These are phyloP conservation scores for Raddia guianensis DNA, from an alignment of 176 grass and related monocot genomes.

Conservation along the genomic window DNA sequence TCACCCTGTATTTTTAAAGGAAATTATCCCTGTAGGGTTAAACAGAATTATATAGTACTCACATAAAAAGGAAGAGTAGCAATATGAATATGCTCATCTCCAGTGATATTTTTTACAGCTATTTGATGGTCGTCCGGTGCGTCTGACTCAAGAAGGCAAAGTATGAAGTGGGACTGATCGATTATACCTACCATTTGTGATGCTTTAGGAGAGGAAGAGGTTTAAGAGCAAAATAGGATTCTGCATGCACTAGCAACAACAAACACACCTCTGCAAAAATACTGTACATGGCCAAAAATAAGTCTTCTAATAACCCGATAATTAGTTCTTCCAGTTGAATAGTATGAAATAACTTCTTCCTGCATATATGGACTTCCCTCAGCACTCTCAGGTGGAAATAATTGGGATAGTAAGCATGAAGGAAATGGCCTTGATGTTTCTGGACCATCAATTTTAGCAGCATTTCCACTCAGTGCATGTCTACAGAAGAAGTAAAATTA, in stretches of 20 bases:
- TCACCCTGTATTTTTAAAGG: no score
- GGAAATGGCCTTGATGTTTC: constrained; percentile 7
- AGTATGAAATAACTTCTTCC: constrained; percentile 23
- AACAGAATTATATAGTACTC: constrained; percentile 34
- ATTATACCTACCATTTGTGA: constrained; percentile 40
- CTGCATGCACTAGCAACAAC: background rate
- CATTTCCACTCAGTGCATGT: constrained; percentile 41
- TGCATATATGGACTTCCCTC: constrained; percentile 26
- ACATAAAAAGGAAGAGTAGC: constrained; percentile 48
- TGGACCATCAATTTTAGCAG: constrained; percentile 38
- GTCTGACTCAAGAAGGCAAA: constrained; percentile 44
- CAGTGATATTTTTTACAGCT: constrained; percentile 38
- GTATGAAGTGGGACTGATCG: constrained; percentile 54
- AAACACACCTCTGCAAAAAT: constrained; percentile 47
- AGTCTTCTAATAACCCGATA: constrained; percentile 29
- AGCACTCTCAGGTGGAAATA: constrained; percentile 31
- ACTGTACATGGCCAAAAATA: constrained; percentile 44
- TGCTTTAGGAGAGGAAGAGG: constrained; percentile 21
- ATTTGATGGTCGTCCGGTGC: constrained; percentile 45
- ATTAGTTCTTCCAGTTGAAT: constrained; percentile 4
- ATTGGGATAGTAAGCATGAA: constrained; percentile 25
- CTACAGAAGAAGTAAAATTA: constrained; percentile 28
- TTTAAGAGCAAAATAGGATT: constrained; percentile 32
- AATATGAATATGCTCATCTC: constrained; percentile 37
- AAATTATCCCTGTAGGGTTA: background rate